Evolutionary conservation across 1,284 basidiomycete genomes (phyloP).

Genomic region (Cutaneotrichosporon cutaneum): DNA sequence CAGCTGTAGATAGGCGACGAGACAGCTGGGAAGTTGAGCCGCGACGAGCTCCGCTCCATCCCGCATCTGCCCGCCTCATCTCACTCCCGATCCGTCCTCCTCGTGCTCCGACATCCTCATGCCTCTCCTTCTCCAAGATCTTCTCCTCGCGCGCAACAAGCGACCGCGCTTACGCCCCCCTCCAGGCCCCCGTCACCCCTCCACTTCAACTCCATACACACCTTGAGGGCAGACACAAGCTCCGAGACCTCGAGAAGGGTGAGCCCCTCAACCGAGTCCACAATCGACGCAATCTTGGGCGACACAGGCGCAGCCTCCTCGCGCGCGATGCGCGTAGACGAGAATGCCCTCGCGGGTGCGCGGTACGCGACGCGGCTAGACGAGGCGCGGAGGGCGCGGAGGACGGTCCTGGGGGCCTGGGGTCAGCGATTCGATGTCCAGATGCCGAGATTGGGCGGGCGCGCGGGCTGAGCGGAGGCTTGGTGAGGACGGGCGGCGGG

Average conservation of each 20-base stretch:
- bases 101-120: too few species aligned
- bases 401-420: slow-evolving; percentile 26
- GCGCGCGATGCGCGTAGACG: slow-evolving; percentile 30
- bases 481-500: neutral
- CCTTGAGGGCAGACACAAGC: slow-evolving; percentile 88
- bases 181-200: neutral
- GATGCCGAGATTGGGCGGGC: neutral
- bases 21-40: too few species aligned
- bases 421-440: slow-evolving; percentile 8
- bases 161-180: neutral
- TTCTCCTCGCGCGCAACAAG: neutral
- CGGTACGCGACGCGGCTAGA: slow-evolving; percentile 23
- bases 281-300: slow-evolving; percentile 74
- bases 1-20: too few species aligned
- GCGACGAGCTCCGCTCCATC: too few species aligned
- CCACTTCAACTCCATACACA: slow-evolving; percentile 47
- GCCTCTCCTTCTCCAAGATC: neutral
- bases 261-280: slow-evolving; percentile 87
- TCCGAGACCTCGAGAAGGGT: slow-evolving; percentile 97
- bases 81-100: too few species aligned
- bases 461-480: neutral
- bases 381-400: slow-evolving; percentile 32
- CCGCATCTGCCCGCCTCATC: too few species aligned
- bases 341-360: slow-evolving; percentile 28
- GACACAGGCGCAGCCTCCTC: slow-evolving; percentile 37